These are phyloP conservation scores for Gigaspora rosea DNA, from an alignment of 192 early-diverging fungal genomes.

Conservation along the genomic window DNA sequence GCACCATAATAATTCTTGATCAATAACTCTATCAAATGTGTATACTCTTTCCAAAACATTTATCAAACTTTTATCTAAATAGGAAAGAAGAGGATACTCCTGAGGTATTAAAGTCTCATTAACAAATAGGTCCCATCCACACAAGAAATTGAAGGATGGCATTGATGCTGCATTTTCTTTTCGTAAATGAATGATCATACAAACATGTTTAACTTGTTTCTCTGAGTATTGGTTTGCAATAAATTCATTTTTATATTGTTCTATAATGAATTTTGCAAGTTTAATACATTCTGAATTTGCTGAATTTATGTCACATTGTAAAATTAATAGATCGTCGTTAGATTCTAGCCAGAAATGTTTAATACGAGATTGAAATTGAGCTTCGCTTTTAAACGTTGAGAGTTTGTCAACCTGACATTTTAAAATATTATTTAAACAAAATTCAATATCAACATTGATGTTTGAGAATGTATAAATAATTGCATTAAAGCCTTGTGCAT, in stretches of 20 bases:
- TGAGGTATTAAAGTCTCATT: constrained; percentile 25
- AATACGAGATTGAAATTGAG: not conserved
- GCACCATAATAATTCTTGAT: constrained; percentile 29
- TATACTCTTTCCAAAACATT: constrained; percentile 4
- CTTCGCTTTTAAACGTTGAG: constrained; percentile 18
- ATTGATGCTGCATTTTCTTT: not conserved
- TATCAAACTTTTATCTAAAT: constrained; percentile 3
- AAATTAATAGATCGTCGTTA: not conserved
- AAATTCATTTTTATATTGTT: constrained; percentile 15
- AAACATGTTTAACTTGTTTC: constrained; percentile 10
- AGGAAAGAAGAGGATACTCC: not conserved
- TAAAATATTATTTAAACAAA: not conserved
- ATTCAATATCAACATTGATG: constrained; percentile 5
- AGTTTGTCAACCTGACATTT: constrained; percentile 12
- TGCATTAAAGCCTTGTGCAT: no score
- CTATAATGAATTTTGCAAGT: constrained; percentile 29
- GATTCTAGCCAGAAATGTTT: constrained; percentile 24
- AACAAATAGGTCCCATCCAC: constrained; percentile 25
- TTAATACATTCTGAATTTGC: constrained; percentile 22
- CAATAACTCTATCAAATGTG: constrained; percentile 19
- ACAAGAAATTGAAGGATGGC: constrained; percentile 22
- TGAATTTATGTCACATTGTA: constrained; percentile 24
- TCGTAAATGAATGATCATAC: constrained; percentile 28
- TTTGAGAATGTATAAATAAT: constrained; percentile 30
- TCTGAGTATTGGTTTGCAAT: not conserved